Conservation (phyloP, 768 basidiomycete species). For the Termitomyces titanicus region DNA sequence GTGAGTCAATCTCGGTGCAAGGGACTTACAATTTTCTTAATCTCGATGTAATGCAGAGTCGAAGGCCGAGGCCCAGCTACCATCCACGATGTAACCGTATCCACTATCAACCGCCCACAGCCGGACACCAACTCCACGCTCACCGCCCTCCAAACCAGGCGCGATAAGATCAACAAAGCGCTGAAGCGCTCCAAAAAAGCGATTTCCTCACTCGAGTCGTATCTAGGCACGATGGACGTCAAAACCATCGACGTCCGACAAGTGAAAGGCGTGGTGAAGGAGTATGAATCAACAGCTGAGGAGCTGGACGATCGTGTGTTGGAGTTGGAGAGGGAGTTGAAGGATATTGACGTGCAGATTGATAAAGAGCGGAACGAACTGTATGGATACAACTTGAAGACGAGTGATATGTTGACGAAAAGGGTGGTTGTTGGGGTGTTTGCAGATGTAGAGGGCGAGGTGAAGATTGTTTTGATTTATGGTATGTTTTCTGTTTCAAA, state of each 20-base stretch:
- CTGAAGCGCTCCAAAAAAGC: slow-evolving; percentile 27
- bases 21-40: neutral
- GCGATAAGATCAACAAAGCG: slow-evolving; percentile 24
- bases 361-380: too few relatives aligned
- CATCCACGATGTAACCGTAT: slow-evolving; percentile 42
- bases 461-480: slow-evolving; percentile 36
- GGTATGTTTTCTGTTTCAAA: too few relatives aligned
- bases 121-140: slow-evolving; percentile 25
- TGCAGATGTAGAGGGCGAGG: slow-evolving; percentile 31
- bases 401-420: slow-evolving; percentile 23
- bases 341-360: too few relatives aligned
- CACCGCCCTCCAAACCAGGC: slow-evolving; percentile 19
- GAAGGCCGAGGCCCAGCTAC: slow-evolving; percentile 42
- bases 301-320: slow-evolving; percentile 29
- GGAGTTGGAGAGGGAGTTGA: too few relatives aligned
- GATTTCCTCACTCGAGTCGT: slow-evolving; percentile 27
- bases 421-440: slow-evolving; percentile 33
- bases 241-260: slow-evolving; percentile 27
- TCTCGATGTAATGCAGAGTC: slow-evolving; percentile 29
- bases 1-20: slow-evolving; percentile 17
- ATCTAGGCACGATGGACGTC: slow-evolving; percentile 30
- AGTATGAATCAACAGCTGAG: slow-evolving; percentile 29
- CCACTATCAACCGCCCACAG: slow-evolving; percentile 15
- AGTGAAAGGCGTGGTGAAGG: slow-evolving; percentile 25
- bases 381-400: too few relatives aligned